Conservation (phyloP, 495 filamentous ascomycete genomes). For the Monascus purpureus region DNA sequence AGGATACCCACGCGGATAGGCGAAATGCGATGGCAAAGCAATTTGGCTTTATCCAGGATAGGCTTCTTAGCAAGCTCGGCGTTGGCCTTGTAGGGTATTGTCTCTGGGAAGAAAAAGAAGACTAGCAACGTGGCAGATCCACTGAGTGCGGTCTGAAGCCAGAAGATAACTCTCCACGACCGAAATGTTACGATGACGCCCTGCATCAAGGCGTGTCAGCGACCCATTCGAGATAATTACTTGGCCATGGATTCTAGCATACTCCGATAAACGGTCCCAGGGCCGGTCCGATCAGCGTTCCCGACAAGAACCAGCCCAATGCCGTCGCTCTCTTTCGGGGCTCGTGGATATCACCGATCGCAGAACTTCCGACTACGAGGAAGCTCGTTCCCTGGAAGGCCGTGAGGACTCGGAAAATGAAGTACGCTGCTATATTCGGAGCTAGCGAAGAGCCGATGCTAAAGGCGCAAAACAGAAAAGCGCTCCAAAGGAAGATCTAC, state of each 20-base stretch:
- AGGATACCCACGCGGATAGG: constrained; percentile 45
- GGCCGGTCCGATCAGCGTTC: constrained; percentile 57
- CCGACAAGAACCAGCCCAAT: constrained; percentile 54
- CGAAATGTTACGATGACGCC: constrained; percentile 57
- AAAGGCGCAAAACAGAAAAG: constrained; percentile 45
- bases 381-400: constrained; percentile 62
- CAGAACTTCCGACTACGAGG: constrained; percentile 48
- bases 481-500: constrained; percentile 41
- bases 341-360: constrained; percentile 50
- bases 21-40: constrained; percentile 45
- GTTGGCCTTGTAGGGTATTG: constrained; percentile 44
- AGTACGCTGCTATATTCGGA: constrained; percentile 52
- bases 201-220: constrained; percentile 8
- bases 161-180: constrained; percentile 59
- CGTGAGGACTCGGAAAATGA: constrained; percentile 54
- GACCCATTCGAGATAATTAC: not conserved
- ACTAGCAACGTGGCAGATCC: constrained; percentile 42
- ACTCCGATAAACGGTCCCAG: constrained; percentile 51
- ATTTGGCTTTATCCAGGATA: constrained; percentile 28
- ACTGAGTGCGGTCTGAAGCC: constrained; percentile 52
- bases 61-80: constrained; percentile 39
- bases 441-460: constrained; percentile 53
- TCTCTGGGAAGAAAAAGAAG: constrained; percentile 56
- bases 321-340: constrained; percentile 54
- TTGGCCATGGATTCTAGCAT: constrained; percentile 2